phyloP scores from a whole-genome alignment of 352 stramenopile genomes.

The Phytophthora aleatoria region DNA sequence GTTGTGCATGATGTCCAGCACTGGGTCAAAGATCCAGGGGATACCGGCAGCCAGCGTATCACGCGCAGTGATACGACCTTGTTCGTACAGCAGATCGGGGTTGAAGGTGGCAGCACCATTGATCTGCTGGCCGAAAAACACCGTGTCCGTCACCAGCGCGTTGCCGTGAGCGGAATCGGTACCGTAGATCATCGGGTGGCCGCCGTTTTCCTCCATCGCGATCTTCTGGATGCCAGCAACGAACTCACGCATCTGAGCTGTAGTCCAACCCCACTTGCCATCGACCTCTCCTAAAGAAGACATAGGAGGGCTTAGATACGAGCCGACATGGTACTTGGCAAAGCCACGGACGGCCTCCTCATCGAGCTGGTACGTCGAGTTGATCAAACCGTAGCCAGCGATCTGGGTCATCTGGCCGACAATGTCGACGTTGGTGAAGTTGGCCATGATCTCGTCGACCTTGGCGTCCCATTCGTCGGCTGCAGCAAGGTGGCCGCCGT shows the following conservation, averaged over 20 bases:
- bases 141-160: conserved; percentile 68
- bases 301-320: conserved; percentile 76
- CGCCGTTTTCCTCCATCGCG: conserved; percentile 49
- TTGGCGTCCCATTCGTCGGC: conserved; percentile 30
- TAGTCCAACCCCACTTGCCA: conserved; percentile 41
- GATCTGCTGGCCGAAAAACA: conserved; percentile 82
- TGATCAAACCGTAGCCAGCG: conserved; percentile 68
- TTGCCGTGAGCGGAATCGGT: conserved; percentile 89
- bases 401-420: conserved; percentile 91
- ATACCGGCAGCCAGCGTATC: conserved; percentile 86
- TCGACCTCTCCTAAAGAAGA: conserved; percentile 10
- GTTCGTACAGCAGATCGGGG: conserved; percentile 59
- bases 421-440: conserved; percentile 37
- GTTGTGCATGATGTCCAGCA: conserved; percentile 80
- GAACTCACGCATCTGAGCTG: conserved; percentile 58
- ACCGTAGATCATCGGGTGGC: conserved; percentile 22
- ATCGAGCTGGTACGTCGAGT: conserved; percentile 57
- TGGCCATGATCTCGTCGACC: conserved; percentile 31
- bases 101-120: conserved; percentile 88
- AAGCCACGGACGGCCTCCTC: conserved; percentile 55
- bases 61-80: conserved; percentile 27
- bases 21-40: conserved; percentile 87
- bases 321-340: conserved; percentile 79
- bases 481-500: neutral
- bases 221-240: conserved; percentile 79